Conservation (phyloP, 2,329 filamentous ascomycete genomes). For the Eurotiales sp. region DNA sequence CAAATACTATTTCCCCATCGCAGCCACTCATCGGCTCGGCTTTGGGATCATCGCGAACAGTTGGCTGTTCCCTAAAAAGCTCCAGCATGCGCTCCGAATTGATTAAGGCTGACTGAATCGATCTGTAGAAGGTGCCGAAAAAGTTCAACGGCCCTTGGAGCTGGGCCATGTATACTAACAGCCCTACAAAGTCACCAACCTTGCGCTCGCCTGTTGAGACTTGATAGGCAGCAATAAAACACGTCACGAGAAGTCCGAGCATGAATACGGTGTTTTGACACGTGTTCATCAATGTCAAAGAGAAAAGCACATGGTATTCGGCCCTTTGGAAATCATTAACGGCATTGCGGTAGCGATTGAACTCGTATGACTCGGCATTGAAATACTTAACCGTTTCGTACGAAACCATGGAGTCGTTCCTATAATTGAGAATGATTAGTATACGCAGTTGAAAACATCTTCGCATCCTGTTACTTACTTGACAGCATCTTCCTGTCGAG, state of each 20-base stretch:
- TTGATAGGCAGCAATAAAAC: constrained; percentile 73
- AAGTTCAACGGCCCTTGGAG: constrained; percentile 78
- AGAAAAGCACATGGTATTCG: constrained; percentile 72
- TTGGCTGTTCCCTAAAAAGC: constrained; percentile 92
- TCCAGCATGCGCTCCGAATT: constrained; percentile 93
- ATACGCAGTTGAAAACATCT: not conserved
- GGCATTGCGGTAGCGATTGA: constrained; percentile 66
- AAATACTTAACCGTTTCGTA: constrained; percentile 95
- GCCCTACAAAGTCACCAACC: constrained; percentile 68
- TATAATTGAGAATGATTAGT: constrained; percentile 21
- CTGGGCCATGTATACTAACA: constrained; percentile 75
- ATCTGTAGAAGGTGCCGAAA: constrained; percentile 92
- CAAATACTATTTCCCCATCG: constrained; percentile 78
- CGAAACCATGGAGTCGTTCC: constrained; percentile 96
- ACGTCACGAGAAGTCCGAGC: constrained; percentile 66
- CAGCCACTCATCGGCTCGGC: constrained; percentile 64
- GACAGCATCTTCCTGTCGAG: constrained; percentile 91
- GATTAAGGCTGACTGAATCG: constrained; percentile 95
- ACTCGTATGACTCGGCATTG: constrained; percentile 78
- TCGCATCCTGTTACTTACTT: constrained; percentile 54
- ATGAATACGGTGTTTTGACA: constrained; percentile 78
- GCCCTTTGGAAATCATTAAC: constrained; percentile 69
- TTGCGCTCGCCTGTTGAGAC: constrained; percentile 63
- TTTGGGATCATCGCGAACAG: constrained; percentile 72
- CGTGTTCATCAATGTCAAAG: constrained; percentile 76